Evolutionary conservation across 768 basidiomycete genomes (phyloP), one percentile per base, ranked within the genome.

Genomic region (Leccinellum albellum): DNA sequence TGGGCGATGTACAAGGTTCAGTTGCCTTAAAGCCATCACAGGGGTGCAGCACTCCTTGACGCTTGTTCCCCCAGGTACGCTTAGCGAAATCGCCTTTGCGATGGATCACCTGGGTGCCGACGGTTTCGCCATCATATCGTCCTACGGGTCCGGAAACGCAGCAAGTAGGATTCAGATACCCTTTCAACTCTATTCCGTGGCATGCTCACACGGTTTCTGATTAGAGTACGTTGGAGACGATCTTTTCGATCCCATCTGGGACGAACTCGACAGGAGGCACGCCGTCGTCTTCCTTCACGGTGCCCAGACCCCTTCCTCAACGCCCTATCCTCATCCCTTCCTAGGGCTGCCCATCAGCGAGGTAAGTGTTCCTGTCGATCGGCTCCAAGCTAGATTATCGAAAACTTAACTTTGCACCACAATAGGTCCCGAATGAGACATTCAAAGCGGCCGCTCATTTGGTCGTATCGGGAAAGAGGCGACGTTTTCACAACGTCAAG

Each of bases 371-470:
- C 50, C 44, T 37, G 20, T 48, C 58, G 50, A 55, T 54, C 51
- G 45, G 57, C 31, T n/a, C 24, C 10, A 48, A 35, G n/a, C 12
- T 10, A 28, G 37, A 40, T 10, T 10, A 50, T 8, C 26, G 15
- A 4, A 56, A 56, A 51, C 57, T 23, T 52, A 52, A 60, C 57
- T 23, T 55, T 52, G 33, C 26, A 32, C 21, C 44, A 12, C 4
- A 37, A 40, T 54, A 90, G 88, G 87, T 88, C 0, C 89, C 88
- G 7, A 86, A 89, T 66, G 89, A 91, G 70, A 91, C 89, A 0
- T 89, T 83, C 77, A 90, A 89, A 73, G 89, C 87, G 2, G 88
- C 88, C 32, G 83, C 88, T 3, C 86, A 89, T 65, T 79, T 91
- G 49, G 87, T 91, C 47, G 83, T 90, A 23, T 81, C 86, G 0